Evolutionary conservation across 257 asterid species (phyloP).

Genomic region (Ballota nigra): DNA sequence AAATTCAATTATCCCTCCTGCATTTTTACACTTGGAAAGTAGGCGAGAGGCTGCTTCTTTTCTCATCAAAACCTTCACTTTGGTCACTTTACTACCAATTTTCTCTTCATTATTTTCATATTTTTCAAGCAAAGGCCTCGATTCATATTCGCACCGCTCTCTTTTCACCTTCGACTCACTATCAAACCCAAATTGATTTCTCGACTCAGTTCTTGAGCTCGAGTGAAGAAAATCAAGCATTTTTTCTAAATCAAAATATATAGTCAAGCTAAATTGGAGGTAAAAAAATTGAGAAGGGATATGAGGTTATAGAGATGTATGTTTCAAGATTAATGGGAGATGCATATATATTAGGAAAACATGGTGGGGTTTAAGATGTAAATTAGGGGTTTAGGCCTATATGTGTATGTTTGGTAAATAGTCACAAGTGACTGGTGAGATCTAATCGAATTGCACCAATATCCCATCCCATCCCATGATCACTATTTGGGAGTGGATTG

Average conservation of each 20-base stretch:
- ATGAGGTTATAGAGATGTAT: not conserved
- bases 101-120: not conserved
- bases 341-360: slow-evolving; percentile 3
- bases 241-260: not conserved
- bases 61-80: slow-evolving; percentile 19
- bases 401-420: slow-evolving; percentile 6
- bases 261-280: not conserved
- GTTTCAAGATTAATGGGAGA: not conserved
- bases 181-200: not conserved
- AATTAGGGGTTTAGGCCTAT: not conserved
- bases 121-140: slow-evolving; percentile 2
- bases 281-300: not conserved
- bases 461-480: not conserved
- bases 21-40: slow-evolving; percentile 21
- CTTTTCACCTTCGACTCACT: not conserved
- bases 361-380: not conserved
- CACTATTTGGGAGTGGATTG: not conserved
- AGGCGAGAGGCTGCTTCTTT: slow-evolving; percentile 19
- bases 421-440: slow-evolving; percentile 2
- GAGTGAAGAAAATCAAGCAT: slow-evolving; percentile 16
- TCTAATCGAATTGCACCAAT: slow-evolving; percentile 13
- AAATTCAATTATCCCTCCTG: slow-evolving; percentile 17
- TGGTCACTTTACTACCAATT: not conserved
- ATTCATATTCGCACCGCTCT: not conserved
- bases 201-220: not conserved